Evolutionary conservation across 139 green algal genomes (phyloP), one percentile per base, ranked within the genome.

Genomic region (Haematococcus lacustris): DNA sequence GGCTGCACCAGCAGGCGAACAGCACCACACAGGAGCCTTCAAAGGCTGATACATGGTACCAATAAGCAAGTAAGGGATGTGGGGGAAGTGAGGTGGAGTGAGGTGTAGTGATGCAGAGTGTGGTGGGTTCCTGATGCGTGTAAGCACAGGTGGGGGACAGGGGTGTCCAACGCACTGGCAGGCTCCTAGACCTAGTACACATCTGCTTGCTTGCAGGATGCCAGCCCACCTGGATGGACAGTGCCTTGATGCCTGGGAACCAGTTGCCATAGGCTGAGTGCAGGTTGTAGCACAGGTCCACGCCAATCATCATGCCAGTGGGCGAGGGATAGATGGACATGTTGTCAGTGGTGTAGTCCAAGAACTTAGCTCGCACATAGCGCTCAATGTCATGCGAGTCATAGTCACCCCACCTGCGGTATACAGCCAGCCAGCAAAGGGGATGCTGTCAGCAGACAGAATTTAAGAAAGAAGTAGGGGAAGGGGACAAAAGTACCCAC

Each of bases 291-390:
- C 92, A 93, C 50, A 99, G 88, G 79, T 99, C 96, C 7, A 99
- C 87, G 73, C 94, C 91, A 38, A 99, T 87, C 95, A 99, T 98
- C 68, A 87, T 83, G 39, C 95, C 95, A 9, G 93, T 97, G 61
- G 96, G 94, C 6, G 91, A 94, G 13, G 95, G 95, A 86, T 99
- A 99, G 81, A 99, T 96, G 73, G 87, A 96, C 94, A 99, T 98
- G 90, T 97, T 98, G 81, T 99, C 96, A 2, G 94, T 99, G 69
- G 96, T 98, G 88, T 99, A 99, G 87, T 99, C 96, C 68, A 99
- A 86, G 86, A 99, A 99, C 89, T 98, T 98, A 76, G 92, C 92
- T 3, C 51, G 69, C 69, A 74, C 94, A 82, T 99, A 99, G 41
- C 96, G 88, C 91, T 99, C 96, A 64, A 99, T 93, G 85, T 99